Evolutionary conservation across 169 alveolate genomes (phyloP), one percentile per base, ranked within the genome.

Genomic region (Plasmodium vivax): DNA sequence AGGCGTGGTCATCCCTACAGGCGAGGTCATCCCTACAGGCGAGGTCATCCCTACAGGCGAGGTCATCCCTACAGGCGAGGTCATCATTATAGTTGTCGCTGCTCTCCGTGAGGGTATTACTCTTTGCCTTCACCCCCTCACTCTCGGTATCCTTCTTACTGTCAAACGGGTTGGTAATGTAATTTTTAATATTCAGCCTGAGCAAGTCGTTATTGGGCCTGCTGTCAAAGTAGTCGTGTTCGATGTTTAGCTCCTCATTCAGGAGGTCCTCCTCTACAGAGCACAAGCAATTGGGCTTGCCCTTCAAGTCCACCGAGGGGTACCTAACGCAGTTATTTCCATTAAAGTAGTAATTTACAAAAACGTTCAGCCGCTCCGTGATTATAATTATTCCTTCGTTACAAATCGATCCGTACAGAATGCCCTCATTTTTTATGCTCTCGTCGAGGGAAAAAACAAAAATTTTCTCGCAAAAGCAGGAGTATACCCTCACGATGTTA

Each of bases 391-490:
- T 87, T 41, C 93, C 93, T 16, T 87, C 88, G 43, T 75, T 87
- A 77, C 85, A 75, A 19, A 87, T 87, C 3, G 71, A 30, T 9
- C 93, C 93, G 43, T 75, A 75, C 77, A 79, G 47, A 34, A 87
- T 87, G 2, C 93, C 95, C 41, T 92, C 93, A 82, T 82, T 81
- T 38, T 95, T 93, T 41, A 95, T 93, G 43, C 62, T 80, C 32
- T 93, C 96, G 68, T 95, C 96, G 32, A 96, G 62, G 2, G 96
- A 84, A 83, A 93, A 81, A 51, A 95, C 92, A 47, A 45, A 94
- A 73, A 91, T 85, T 82, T 93, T 93, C 68, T 96, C 97, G 51
- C 96, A 84, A 68, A 93, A 84, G 23, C 97, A 95, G 2, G 97
- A 96, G 75, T 95, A 95, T 68, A 94, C 95, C 36, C 97, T 85